Conservation (phyloP, 306 rosid species). For the Prunus campanulata region DNA sequence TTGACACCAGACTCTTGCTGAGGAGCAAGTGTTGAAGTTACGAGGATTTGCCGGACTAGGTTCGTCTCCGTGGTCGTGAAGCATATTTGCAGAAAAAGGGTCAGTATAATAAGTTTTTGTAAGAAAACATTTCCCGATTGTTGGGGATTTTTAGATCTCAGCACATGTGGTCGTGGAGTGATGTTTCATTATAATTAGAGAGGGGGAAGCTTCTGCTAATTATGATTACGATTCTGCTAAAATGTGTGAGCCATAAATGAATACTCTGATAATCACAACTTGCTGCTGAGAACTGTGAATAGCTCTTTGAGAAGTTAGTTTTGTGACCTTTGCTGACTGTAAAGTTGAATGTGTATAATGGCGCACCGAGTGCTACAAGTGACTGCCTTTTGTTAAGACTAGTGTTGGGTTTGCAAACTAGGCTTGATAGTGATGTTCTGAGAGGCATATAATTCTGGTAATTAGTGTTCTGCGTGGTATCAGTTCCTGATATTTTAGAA, state of each 20-base stretch:
- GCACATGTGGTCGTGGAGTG: not conserved
- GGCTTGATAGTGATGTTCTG: not conserved
- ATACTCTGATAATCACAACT: not conserved
- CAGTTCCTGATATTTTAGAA: not conserved
- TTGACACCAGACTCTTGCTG: conserved; percentile 71
- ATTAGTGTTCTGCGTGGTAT: not conserved
- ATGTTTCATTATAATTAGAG: not conserved
- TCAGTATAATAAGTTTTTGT: conserved; percentile 21
- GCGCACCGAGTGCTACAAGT: not conserved
- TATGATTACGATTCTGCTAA: not conserved
- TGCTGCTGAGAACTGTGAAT: not conserved
- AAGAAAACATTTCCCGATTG: not conserved
- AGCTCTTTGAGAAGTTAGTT: too few species aligned
- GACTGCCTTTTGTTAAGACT: not conserved
- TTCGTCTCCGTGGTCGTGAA: conserved; percentile 70
- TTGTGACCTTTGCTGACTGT: not conserved
- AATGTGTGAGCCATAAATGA: not conserved
- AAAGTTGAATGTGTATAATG: not conserved
- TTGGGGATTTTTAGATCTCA: not conserved
- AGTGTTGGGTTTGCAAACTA: not conserved
- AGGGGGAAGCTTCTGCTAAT: not conserved
- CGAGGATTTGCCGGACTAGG: conserved; percentile 62
- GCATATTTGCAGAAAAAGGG: conserved; percentile 86
- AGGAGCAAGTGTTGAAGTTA: conserved; percentile 59
- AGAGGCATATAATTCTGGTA: not conserved